Evolutionary conservation across 2,329 filamentous ascomycete genomes (phyloP), one percentile per base, ranked within the genome.

Genomic region (Botrytis fragariae): DNA sequence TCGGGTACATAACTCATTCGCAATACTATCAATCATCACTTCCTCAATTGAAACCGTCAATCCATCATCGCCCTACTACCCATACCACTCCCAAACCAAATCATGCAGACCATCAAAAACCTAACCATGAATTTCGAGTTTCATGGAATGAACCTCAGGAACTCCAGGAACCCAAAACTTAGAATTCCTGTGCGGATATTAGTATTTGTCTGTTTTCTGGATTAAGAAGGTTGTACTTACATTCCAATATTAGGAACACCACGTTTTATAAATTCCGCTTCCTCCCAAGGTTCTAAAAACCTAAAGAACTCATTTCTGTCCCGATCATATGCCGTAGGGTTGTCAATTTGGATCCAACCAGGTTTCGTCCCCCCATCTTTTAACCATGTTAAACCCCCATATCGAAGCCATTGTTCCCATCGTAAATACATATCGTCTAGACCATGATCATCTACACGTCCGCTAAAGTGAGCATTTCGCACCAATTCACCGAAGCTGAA

Each of bases 391-490:
- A 48, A 48, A 8, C 62, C 44, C 20, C 62, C 44, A 48, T 25
- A 48, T 12, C 25, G 7, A 44, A 65, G 29, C 44, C 62, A 65
- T 35, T 16, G 3, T 9, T 1, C 62, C 39, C 62, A 45, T 3
- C 6, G 4, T 7, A 9, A 1, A 35, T 22, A 18, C 63, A 10
- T 10, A 25, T 18, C 4, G 45, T 22, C 8, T 48, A 2, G 20
- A 10, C 9, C 20, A 4, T 20, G 0, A 25, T 22, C 20, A 22
- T 25, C 3, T 25, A 25, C 3, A 48, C 45, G 45, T 22, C 6
- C 6, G 20, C 1, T 20, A 6, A 25, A 4, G 18, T 2, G 3
- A 7, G 63, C 44, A 25, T 20, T 0, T 22, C 0, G 8, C 44
- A 51, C 29, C 25, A 37, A 14, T 39, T 8, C 0, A 5, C 16